These are phyloP conservation scores for Plasmodium billcollinsi DNA, from an alignment of 169 alveolate genomes.

Conservation along the genomic window DNA sequence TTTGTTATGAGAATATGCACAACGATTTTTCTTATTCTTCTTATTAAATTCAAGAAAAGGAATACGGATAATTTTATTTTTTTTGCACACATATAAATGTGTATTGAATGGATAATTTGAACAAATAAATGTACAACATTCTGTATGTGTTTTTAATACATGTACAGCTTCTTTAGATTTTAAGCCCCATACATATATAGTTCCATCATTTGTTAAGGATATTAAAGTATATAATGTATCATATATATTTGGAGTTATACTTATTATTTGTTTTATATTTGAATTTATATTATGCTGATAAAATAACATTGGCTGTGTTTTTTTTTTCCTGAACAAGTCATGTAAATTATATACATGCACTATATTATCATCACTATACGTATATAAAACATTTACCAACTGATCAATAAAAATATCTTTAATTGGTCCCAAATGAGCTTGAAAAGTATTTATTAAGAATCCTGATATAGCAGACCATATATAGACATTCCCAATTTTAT, in stretches of 20 bases:
- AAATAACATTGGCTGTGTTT: constrained; percentile 23
- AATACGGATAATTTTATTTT: constrained; percentile 63
- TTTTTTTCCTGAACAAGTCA: constrained; percentile 66
- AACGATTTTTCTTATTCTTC: background rate
- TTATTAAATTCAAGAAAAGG: constrained; percentile 20
- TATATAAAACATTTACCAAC: constrained; percentile 48
- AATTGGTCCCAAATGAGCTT: constrained; percentile 64
- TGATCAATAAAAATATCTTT: constrained; percentile 72
- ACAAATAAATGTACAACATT: constrained; percentile 53
- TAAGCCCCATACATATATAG: constrained; percentile 54
- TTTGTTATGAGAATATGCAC: background rate
- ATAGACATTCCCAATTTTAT: constrained; percentile 59
- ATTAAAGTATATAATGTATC: constrained; percentile 50
- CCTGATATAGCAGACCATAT: constrained; percentile 70
- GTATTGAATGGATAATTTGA: constrained; percentile 72
- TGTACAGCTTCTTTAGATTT: constrained; percentile 39
- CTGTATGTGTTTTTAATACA: constrained; percentile 50
- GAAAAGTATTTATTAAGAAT: constrained; percentile 60
- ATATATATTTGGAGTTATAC: constrained; percentile 60
- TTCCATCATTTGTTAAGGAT: constrained; percentile 52
- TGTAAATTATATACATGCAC: constrained; percentile 69
- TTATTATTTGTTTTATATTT: constrained; percentile 55
- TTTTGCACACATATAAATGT: constrained; percentile 66
- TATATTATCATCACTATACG: constrained; percentile 71
- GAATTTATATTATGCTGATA: constrained; percentile 72